Base-by-base conservation (phyloP, 495 filamentous ascomycete genomes). In the Ramalina peruviana region DNA sequence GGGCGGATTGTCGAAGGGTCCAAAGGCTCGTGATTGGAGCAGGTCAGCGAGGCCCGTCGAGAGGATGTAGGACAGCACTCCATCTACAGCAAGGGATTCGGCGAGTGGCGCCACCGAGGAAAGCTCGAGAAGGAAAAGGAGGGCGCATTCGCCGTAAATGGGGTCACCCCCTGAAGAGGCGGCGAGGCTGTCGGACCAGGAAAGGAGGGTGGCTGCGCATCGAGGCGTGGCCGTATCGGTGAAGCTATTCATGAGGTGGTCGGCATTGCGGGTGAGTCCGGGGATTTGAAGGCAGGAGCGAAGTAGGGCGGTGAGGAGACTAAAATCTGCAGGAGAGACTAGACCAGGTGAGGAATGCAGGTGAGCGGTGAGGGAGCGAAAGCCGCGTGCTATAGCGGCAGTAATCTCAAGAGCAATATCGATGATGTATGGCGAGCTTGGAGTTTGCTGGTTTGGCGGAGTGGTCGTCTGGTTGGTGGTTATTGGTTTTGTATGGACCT, bases 91-190 rank as follows among this genome's bases (percentile, higher is more conserved):
- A 33, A 97, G 75, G 48, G 86, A 83, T 60, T 98, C 89, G 7
- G 92, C 92, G 20, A 97, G 72, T 17, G 74, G 57, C n/a, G 83
- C 84, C 4, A 97, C 70, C 36, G 73, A 78, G 1, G 88, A 94
- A 27, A 99, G 71, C 56, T 90, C 86, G 45, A 94, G 78, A 16
- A 99, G 79, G 63, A 95, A 90, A 16, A 85, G 74, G 9, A 95
- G 73, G 57, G 83, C 83, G 16, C 95, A 69, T 57, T 96, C 88
- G 54, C 87, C 93, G 66, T 95, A 96, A 40, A 99, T 70, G n/a
- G 92, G 93, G 55, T 98, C 90, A 26, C 81, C 79, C 5, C 26
- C 33, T 16, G 45, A 15, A 46, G 80, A 76, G 36, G 78, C 70
- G 4, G 74, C 67, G 40, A 92, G 73, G 53, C 81, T 79, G 63